phyloP scores from a whole-genome alignment of 805 yeast genomes.

The Ogataea sp. region DNA sequence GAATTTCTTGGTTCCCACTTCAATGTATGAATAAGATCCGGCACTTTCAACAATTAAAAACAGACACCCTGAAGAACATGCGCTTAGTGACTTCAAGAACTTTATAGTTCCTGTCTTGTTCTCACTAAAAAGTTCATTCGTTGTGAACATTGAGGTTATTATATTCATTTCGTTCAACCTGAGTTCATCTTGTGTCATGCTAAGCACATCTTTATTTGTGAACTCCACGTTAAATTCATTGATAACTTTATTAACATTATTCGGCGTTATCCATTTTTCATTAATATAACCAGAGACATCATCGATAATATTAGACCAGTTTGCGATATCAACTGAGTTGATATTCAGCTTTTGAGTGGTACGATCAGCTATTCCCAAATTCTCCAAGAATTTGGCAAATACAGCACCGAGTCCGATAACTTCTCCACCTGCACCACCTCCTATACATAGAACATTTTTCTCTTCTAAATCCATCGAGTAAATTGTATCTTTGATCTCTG shows the following conservation, averaged over 20 bases:
- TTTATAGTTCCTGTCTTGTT: slow-evolving; percentile 53
- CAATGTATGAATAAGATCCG: slow-evolving; percentile 78
- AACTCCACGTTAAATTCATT: slow-evolving; percentile 21
- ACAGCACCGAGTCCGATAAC: slow-evolving; percentile 56
- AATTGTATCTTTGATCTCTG: slow-evolving; percentile 31
- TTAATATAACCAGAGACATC: slow-evolving; percentile 36
- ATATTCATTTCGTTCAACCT: slow-evolving; percentile 30
- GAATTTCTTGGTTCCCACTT: slow-evolving; percentile 66
- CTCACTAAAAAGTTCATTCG: slow-evolving; percentile 76
- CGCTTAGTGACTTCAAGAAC: slow-evolving; percentile 46
- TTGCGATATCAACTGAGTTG: slow-evolving; percentile 66
- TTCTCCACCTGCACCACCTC: slow-evolving; percentile 91
- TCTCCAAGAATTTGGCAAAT: slow-evolving; percentile 28
- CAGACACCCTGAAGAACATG: slow-evolving; percentile 49
- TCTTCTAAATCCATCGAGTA: neutral
- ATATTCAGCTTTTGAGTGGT: slow-evolving; percentile 20
- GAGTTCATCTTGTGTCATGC: slow-evolving; percentile 15
- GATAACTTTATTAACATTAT: slow-evolving; percentile 6
- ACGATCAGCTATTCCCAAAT: slow-evolving; percentile 4
- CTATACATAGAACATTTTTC: slow-evolving; percentile 51
- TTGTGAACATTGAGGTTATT: slow-evolving; percentile 73
- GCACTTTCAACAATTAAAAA: slow-evolving; percentile 79
- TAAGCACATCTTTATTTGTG: slow-evolving; percentile 28
- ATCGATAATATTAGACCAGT: slow-evolving; percentile 54
- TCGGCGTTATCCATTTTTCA: slow-evolving; percentile 45